phyloP scores from a whole-genome alignment of 257 asterid species.

The Anisodus tanguticus region DNA sequence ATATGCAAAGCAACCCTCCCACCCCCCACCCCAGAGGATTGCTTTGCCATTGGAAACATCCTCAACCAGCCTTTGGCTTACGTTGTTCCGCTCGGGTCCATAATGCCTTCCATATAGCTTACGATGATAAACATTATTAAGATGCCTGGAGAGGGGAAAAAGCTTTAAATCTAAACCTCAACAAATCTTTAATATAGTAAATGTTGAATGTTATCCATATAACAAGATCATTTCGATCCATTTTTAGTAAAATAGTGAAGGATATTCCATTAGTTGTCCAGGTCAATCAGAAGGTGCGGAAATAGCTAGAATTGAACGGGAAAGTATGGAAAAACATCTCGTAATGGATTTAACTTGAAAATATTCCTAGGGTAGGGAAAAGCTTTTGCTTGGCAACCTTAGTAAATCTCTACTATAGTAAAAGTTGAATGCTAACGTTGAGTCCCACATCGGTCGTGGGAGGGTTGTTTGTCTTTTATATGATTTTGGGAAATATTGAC shows the following conservation, averaged over 20 bases:
- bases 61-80: slow-evolving; percentile 2
- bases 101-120: not conserved
- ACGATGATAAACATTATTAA: not conserved
- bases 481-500: not conserved
- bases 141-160: not conserved
- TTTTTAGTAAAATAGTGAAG: not conserved
- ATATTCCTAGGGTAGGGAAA: slow-evolving; percentile 1
- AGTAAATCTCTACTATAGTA: not conserved
- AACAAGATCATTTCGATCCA: not conserved
- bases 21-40: not conserved
- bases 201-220: not conserved
- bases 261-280: not conserved
- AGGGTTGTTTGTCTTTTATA: not conserved
- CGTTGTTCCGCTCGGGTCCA: not conserved
- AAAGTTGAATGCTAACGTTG: not conserved
- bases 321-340: not conserved
- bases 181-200: not conserved
- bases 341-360: not conserved
- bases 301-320: not conserved
- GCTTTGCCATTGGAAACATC: not conserved
- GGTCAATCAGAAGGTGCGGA: not conserved
- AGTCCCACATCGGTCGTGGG: not conserved
- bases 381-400: not conserved
- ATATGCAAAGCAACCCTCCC: not conserved
- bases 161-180: not conserved